Conservation (phyloP, 768 basidiomycete species). For the Neoboletus magnificus region DNA sequence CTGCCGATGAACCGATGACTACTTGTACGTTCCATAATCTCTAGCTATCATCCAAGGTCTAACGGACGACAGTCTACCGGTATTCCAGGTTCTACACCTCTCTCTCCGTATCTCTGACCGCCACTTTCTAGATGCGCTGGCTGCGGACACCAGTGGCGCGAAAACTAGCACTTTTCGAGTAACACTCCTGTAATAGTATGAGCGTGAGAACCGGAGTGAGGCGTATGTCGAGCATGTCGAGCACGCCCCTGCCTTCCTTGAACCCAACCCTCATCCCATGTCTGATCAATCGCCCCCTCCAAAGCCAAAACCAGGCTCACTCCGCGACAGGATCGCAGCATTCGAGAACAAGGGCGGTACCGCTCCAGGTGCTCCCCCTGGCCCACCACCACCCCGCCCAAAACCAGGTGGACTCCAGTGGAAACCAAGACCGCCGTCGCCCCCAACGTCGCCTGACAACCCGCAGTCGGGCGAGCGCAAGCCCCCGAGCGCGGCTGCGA, state of each 20-base stretch:
- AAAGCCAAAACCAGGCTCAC: constrained; percentile 69
- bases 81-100: constrained; percentile 16
- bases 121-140: constrained; percentile 48
- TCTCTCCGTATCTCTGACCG: neutral
- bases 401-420: constrained; percentile 69
- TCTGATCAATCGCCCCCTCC: constrained; percentile 56
- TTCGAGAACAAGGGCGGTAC: constrained; percentile 58
- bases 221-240: constrained; percentile 14
- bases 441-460: constrained; percentile 34
- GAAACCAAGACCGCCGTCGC: constrained; percentile 62
- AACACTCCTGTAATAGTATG: neutral
- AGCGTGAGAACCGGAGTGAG: constrained; percentile 22
- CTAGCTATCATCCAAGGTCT: neutral
- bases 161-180: constrained; percentile 44
- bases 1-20: constrained; percentile 91
- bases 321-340: constrained; percentile 86
- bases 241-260: constrained; percentile 18
- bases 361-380: constrained; percentile 30
- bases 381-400: constrained; percentile 35
- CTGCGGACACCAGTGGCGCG: constrained; percentile 68
- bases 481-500: constrained; percentile 37
- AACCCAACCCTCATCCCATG: constrained; percentile 41
- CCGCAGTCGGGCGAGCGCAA: constrained; percentile 21
- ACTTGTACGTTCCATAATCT: constrained; percentile 19
- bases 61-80: constrained; percentile 54